phyloP scores from a whole-genome alignment of 805 yeast genomes.

The Myxozyma geophila region DNA sequence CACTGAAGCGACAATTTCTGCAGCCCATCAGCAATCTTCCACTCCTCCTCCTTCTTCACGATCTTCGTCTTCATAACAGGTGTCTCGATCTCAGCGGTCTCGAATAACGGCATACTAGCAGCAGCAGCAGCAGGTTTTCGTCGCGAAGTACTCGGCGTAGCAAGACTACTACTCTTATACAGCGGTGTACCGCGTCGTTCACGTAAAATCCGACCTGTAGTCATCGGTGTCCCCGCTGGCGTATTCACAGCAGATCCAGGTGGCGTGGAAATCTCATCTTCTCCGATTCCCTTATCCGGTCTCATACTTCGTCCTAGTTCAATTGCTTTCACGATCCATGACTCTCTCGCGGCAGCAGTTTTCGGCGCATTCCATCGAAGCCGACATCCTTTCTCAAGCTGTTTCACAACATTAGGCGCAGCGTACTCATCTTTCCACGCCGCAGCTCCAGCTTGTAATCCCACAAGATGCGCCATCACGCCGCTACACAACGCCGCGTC shows the following conservation, averaged over 20 bases:
- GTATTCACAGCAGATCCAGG: slow-evolving; percentile 5
- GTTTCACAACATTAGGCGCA: slow-evolving; percentile 1
- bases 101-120: background rate
- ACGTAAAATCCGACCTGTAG: slow-evolving; percentile 10
- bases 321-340: slow-evolving; percentile 40
- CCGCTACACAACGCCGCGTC: slow-evolving; percentile 82
- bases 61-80: background rate
- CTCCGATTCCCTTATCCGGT: slow-evolving; percentile 30
- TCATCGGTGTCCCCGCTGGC: slow-evolving; percentile 14
- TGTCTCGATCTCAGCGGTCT: background rate
- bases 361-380: slow-evolving; percentile 26
- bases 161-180: slow-evolving; percentile 1
- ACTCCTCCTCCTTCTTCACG: background rate
- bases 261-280: slow-evolving; percentile 1
- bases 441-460: slow-evolving; percentile 51
- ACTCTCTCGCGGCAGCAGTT: slow-evolving; percentile 10
- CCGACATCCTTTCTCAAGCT: slow-evolving; percentile 30
- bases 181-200: slow-evolving; percentile 20
- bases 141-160: slow-evolving; percentile 9
- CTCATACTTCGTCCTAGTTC: slow-evolving; percentile 43
- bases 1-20: slow-evolving; percentile 1
- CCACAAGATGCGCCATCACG: slow-evolving; percentile 75
- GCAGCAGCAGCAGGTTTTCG: background rate
- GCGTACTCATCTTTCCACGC: slow-evolving; percentile 27
- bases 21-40: slow-evolving; percentile 2